phyloP scores from a whole-genome alignment of 257 asterid genomes.

The Solanum peruvianum region DNA sequence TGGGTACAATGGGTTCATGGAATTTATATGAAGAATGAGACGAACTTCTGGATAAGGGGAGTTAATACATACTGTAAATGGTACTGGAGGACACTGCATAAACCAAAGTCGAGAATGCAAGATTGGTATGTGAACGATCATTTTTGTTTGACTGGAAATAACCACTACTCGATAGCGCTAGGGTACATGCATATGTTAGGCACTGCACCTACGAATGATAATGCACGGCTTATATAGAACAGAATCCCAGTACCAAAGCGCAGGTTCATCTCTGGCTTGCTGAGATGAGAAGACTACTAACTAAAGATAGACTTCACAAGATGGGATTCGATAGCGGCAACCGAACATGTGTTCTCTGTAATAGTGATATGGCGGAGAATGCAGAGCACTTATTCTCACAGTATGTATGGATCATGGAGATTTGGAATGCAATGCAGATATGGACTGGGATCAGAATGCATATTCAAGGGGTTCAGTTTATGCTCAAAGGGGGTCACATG shows the following conservation, averaged over 20 bases:
- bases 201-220: too few species aligned
- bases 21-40: neutral
- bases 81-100: neutral
- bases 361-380: neutral
- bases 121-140: neutral
- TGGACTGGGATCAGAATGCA: neutral
- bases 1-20: neutral
- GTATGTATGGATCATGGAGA: neutral
- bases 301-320: neutral
- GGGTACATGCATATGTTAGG: neutral
- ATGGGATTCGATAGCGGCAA: neutral
- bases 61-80: neutral
- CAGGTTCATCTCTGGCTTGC: neutral
- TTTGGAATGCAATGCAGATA: neutral
- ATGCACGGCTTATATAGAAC: neutral
- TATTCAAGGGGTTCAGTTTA: neutral
- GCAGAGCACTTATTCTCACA: neutral
- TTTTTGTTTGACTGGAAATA: neutral
- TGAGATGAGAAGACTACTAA: neutral
- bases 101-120: neutral
- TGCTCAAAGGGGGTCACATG: neutral
- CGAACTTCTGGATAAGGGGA: neutral
- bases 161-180: neutral
- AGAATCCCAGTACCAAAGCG: neutral
- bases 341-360: neutral